Percentiles rank a stretch among this genome's conserved stretches.
These are phyloP conservation scores for Lindgomyces ingoldianus DNA, from an alignment of 495 filamentous ascomycete species.

Conservation along the genomic window DNA sequence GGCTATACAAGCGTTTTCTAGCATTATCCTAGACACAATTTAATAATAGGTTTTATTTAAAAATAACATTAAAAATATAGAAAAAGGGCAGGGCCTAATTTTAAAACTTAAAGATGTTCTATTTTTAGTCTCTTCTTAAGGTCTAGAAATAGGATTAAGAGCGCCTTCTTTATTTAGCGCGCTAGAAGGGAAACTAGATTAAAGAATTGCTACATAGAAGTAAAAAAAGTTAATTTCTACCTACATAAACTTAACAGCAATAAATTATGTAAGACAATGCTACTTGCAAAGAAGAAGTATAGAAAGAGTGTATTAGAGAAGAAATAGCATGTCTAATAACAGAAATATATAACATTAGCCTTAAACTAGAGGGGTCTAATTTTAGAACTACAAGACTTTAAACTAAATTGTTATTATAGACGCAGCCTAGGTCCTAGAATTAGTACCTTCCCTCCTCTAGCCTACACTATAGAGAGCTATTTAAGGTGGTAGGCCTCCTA, in stretches of 20 bases:
- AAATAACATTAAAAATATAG: conserved; percentile 1
- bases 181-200: neutral
- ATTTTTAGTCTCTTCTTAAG: conserved; percentile 10
- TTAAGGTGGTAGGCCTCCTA: conserved; percentile 12
- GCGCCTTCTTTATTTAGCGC: neutral
- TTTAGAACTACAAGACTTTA: conserved; percentile 14
- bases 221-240: neutral
- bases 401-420: conserved; percentile 4
- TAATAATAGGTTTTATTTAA: neutral
- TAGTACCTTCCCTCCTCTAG: conserved; percentile 9
- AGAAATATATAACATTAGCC: conserved; percentile 10
- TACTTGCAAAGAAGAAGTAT: conserved; percentile 2
- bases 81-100: conserved; percentile 7
- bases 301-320: neutral
- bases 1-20: conserved; percentile 7
- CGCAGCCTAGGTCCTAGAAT: conserved; percentile 12
- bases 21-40: conserved; percentile 2
- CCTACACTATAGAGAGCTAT: conserved; percentile 14
- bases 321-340: conserved; percentile 9
- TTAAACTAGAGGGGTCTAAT: conserved; percentile 11
- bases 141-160: conserved; percentile 2
- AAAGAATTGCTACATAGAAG: neutral
- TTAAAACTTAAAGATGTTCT: conserved; percentile 4
- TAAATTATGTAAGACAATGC: conserved; percentile 1
- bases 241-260: neutral